Evolutionary conservation across 345 rosid species (phyloP), one percentile per base, ranked within the genome.

Genomic region (Kandelia obovata): DNA sequence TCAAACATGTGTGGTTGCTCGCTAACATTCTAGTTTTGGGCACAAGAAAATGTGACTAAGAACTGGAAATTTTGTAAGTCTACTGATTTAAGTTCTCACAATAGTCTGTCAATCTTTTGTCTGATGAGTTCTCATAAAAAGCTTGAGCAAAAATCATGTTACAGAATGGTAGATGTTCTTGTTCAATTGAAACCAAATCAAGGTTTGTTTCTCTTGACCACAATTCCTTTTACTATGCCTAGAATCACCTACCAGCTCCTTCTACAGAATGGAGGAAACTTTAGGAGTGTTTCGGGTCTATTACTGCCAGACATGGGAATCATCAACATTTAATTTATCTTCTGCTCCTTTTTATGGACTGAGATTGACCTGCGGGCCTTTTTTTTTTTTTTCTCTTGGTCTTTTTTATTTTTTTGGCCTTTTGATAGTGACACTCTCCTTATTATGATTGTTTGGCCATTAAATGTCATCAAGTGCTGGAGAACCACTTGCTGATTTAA

Each of bases 401-500:
- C 49, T 32, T 1, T 10, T 11, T 0, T 43, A 13, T 43, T 43
- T 13, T 43, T 43, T 2, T 4, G 0, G 0, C 17, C 49, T 43
- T 43, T 43, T 11, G 49, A 15, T 2, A 43, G 13, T 43, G 49
- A 43, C 49, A 15, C 10, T 37, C 15, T 63, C 67, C 56, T 72
- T 69, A 60, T 32, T 64, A 20, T 35, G 27, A 62, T 72, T 59
- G 47, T 74, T 37, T 25, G 81, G 51, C 86, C 17, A 2, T 11
- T 13, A 43, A 43, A 43, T 43, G 49, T 43, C 49, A 43, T 43
- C 49, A 43, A 95, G 99, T 78, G 82, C 78, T 66, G 89, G 78
- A 81, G 91, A 85, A 74, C 66, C 74, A 57, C 61, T 53, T 67
- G 71, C 52, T 77, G 93, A 86, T 82, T 73, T 84, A 10, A 84